Evolutionary conservation across 1,139 yeast genomes (phyloP), one percentile per base, ranked within the genome.

Genomic region (Suhomyces wounanorum): DNA sequence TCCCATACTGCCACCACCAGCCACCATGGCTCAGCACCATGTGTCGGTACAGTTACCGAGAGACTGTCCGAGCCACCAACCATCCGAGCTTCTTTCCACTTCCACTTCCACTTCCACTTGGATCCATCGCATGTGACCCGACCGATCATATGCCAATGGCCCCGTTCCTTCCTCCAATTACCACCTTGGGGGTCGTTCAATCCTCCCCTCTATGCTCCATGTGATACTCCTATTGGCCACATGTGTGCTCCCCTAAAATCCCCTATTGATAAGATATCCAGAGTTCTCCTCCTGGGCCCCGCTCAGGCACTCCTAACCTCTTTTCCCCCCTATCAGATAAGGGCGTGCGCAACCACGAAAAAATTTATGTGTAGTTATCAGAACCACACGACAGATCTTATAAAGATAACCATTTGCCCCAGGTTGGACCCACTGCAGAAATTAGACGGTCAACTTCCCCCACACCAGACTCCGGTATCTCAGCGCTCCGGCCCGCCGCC

Each of bases 291-390:
- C 33, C 26, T 18, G 10, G 21, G 23, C 30, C 25, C 44, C 39
- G n/a, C 21, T n/a, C 30, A 35, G 13, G 25, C 18, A 14, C 38
- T 37, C 41, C 36, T 28, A 37, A 17, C 37, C 42, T n/a, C 35
- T 28, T 2, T 21, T n/a, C 16, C 44, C 43, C 44, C 44, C 36
- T 28, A 41, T 41, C 26, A 49, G 49, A 52, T 43, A 45, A 38
- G 49, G 44, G 49, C 51, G 50, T 50, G 50, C 42, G 33, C 36
- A 28, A 40, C 41, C 36, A 35, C 41, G 37, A 45, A 46, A 50
- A 43, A 50, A 46, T 37, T 40, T 44, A 35, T 35, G 44, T 45
- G 40, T 39, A 10, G 42, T 33, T 23, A 41, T 41, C 44, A 16
- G 18, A 8, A 14, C 23, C 33, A 14, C 40, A 37, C 26, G 18